Conservation (phyloP, 2,329 filamentous ascomycete species). For the Tolypocladium tropicale region DNA sequence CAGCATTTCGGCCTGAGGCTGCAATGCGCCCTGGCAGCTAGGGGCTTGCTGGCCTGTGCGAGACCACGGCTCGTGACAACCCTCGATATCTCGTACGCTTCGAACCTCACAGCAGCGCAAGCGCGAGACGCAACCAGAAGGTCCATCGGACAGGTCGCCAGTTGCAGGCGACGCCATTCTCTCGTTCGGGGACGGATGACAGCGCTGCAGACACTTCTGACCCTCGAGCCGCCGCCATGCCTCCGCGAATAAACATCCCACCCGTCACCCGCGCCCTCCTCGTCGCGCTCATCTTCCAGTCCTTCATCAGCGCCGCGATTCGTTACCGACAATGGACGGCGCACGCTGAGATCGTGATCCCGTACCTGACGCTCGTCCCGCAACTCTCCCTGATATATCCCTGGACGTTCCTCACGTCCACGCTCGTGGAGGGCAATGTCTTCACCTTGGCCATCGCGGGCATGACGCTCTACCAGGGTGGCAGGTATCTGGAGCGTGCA, state of each 20-base stretch:
- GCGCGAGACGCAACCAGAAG: neutral
- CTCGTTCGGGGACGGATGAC: neutral
- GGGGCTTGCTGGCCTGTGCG: neutral
- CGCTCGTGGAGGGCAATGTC: slow-evolving; percentile 86
- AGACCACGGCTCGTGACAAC: neutral
- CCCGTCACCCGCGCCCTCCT: slow-evolving; percentile 81
- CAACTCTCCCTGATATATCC: slow-evolving; percentile 77
- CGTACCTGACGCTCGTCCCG: slow-evolving; percentile 82
- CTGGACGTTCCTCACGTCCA: slow-evolving; percentile 82
- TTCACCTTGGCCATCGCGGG: slow-evolving; percentile 72
- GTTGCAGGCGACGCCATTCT: neutral
- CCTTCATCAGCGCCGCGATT: slow-evolving; percentile 71
- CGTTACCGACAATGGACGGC: slow-evolving; percentile 59
- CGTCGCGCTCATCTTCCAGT: slow-evolving; percentile 63
- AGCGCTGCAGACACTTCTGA: neutral
- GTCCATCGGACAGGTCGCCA: neutral
- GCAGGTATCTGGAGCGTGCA: slow-evolving; percentile 87
- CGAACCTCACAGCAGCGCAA: neutral
- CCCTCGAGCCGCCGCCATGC: slow-evolving; percentile 42
- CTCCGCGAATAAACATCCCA: slow-evolving; percentile 80
- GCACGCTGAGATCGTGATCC: slow-evolving; percentile 58
- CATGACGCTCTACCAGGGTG: slow-evolving; percentile 78
- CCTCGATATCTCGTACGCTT: neutral
- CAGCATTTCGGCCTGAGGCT: neutral
- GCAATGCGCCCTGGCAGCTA: neutral